A percentile compares a stretch with the other conserved stretches of the same genome.
phyloP scores from a whole-genome alignment of 805 yeast genomes.

The Barnettozyma sp. region DNA sequence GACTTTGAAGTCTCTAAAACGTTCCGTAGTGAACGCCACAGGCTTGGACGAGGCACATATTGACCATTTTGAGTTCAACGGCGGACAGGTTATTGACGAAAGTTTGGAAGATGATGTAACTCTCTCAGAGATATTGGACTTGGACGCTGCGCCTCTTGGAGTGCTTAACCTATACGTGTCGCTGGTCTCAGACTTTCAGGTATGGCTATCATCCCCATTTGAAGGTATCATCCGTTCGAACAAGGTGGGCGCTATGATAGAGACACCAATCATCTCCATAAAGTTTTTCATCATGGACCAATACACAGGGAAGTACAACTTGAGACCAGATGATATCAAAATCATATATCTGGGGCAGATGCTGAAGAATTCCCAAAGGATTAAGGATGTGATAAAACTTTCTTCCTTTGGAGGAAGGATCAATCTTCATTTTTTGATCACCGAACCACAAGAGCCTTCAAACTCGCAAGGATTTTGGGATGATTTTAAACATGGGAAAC shows the following conservation, averaged over 20 bases:
- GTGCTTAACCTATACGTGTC: conserved; percentile 24
- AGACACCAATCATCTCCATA: conserved; percentile 18
- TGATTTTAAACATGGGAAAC: conserved; percentile 22
- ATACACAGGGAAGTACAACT: conserved; percentile 13
- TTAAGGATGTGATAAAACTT: conserved; percentile 14
- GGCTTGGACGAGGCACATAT: conserved; percentile 13
- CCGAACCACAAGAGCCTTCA: conserved; percentile 14
- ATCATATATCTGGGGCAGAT: conserved; percentile 24
- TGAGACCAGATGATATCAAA: conserved; percentile 19
- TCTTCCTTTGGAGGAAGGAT: neutral
- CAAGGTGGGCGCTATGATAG: conserved; percentile 12
- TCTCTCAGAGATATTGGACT: conserved; percentile 24
- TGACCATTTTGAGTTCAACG: conserved; percentile 17
- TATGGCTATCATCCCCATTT: conserved; percentile 23
- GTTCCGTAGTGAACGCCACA: conserved; percentile 13
- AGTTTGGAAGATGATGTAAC: conserved; percentile 22
- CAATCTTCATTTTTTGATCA: conserved; percentile 20
- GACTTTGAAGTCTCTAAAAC: conserved; percentile 13
- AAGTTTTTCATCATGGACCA: conserved; percentile 23
- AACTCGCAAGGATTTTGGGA: conserved; percentile 23
- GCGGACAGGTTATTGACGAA: conserved; percentile 13
- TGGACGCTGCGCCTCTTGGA: conserved; percentile 31
- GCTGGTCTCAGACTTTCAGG: conserved; percentile 18
- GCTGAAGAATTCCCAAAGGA: conserved; percentile 14
- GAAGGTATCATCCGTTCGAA: conserved; percentile 13